Base-by-base conservation (phyloP, 345 rosid genomes). In the Hibiscus mutabilis region DNA sequence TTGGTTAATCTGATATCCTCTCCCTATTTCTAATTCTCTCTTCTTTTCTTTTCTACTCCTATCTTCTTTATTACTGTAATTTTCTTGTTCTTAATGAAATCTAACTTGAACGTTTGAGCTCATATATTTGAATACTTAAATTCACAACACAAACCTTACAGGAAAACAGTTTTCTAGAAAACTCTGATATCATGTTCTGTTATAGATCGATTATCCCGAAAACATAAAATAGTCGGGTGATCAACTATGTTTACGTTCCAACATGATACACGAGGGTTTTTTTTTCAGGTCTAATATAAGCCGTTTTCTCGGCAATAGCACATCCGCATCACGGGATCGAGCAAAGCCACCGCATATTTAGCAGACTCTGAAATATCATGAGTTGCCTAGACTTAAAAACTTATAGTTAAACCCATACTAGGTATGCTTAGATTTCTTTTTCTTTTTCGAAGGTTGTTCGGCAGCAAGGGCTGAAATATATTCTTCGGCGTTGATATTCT, bases 401-500 rank as follows among this genome's bases (percentile, higher is more conserved):
- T 22, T 13, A 24, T 3, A 24, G 33, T 57, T 57, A 0, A 31
- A 22, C 61, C 61, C 24, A 12, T 57, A 22, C 33, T 57, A 57
- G 60, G 31, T 57, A 11, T 56, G 60, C 31, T 57, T 81, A 1
- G 76, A 78, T 68, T 85, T 88, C 86, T 84, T 83, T 60, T 71
- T 78, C 73, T 53, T 76, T 75, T 74, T 76, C 27, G 73, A 66
- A 22, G 86, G 70, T 55, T 79, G 65, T 33, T 79, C 81, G 15
- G 40, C 71, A 6, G 89, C 73, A 16, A 88, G 70, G 62, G 69
- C 33, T 22, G 84, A 84, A 72, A 89, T 86, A 72, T 79, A 93
- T 2, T 81, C 84, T 76, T 84, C 86, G 14, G 88, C 86, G 67
- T 91, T 76, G 65, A 89, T 79, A 75, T 77, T 85, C 75, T 88